Percentiles rank a stretch among this genome's conserved stretches.
Evolutionary conservation across 495 filamentous ascomycete species (phyloP).

Genomic region (Astrothelium macrocarpum): DNA sequence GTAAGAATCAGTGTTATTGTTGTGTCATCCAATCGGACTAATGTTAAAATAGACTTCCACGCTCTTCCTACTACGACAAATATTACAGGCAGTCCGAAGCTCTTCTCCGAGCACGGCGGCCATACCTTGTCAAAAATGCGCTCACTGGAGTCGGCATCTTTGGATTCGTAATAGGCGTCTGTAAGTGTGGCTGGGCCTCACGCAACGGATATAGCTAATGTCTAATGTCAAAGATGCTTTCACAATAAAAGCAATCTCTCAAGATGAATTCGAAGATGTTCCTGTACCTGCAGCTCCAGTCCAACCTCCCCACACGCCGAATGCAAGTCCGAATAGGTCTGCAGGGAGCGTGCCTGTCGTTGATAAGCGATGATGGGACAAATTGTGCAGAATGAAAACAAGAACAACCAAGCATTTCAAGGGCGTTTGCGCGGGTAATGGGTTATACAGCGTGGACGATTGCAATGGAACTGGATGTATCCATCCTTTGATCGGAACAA

Average conservation of each 20-base stretch:
- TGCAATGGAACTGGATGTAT: not conserved
- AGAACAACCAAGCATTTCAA: not conserved
- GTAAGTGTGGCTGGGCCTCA: slow-evolving; percentile 45
- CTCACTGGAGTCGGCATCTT: slow-evolving; percentile 61
- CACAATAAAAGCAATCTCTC: slow-evolving; percentile 80
- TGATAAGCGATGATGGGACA: not conserved
- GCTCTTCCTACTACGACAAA: slow-evolving; percentile 82
- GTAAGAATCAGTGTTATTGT: not conserved
- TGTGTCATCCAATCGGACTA: not conserved
- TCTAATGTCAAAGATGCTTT: slow-evolving; percentile 54
- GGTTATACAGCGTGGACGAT: not conserved
- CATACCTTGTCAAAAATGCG: slow-evolving; percentile 84
- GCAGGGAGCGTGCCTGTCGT: not conserved
- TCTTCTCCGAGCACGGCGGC: slow-evolving; percentile 79
- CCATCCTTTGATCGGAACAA: too few species aligned
- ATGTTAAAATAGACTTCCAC: slow-evolving; percentile 46
- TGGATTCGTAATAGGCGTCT: slow-evolving; percentile 65
- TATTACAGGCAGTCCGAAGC: slow-evolving; percentile 69
- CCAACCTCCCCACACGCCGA: slow-evolving; percentile 28
- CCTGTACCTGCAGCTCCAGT: slow-evolving; percentile 63
- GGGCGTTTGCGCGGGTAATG: not conserved
- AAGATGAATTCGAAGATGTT: slow-evolving; percentile 98
- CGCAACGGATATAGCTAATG: not conserved
- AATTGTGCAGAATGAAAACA: not conserved
- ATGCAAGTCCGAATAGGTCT: slow-evolving; percentile 13